These are phyloP conservation scores for Hypoxylon fuscum DNA, from an alignment of 495 filamentous ascomycete genomes.

Conservation along the genomic window DNA sequence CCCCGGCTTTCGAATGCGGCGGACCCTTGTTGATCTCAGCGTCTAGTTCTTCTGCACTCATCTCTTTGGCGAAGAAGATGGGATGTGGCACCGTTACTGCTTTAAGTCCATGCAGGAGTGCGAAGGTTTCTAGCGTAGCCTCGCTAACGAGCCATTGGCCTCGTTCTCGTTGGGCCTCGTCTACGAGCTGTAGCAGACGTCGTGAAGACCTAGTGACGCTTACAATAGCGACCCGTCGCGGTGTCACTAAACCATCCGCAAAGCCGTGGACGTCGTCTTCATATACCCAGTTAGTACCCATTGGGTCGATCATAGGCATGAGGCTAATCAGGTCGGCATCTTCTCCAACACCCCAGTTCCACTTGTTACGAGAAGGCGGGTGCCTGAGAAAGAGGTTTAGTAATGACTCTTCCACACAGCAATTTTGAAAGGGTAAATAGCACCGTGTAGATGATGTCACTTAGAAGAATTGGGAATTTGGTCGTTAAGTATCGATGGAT, in stretches of 20 bases:
- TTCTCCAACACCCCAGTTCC: conserved; percentile 78
- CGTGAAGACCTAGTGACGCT: conserved; percentile 73
- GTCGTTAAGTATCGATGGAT: no score
- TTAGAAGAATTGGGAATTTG: no score
- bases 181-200: conserved; percentile 62
- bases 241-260: conserved; percentile 62
- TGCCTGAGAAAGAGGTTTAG: conserved; percentile 8
- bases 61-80: conserved; percentile 44
- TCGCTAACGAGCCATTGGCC: conserved; percentile 74
- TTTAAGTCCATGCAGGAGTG: conserved; percentile 83
- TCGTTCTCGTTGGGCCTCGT: conserved; percentile 1
- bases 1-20: conserved; percentile 1
- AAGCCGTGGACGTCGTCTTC: conserved; percentile 78
- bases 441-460: no score
- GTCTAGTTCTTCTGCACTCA: conserved; percentile 3
- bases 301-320: conserved; percentile 82
- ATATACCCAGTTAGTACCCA: conserved; percentile 79
- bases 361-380: conserved; percentile 69
- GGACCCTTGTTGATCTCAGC: conserved; percentile 4
- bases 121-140: conserved; percentile 67
- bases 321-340: conserved; percentile 83
- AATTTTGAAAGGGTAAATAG: conserved; percentile 1
- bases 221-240: conserved; percentile 77
- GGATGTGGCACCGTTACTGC: conserved; percentile 85
- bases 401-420: background rate